Evolutionary conservation across 2,329 filamentous ascomycete species (phyloP).

Genomic region (Didymella exigua): DNA sequence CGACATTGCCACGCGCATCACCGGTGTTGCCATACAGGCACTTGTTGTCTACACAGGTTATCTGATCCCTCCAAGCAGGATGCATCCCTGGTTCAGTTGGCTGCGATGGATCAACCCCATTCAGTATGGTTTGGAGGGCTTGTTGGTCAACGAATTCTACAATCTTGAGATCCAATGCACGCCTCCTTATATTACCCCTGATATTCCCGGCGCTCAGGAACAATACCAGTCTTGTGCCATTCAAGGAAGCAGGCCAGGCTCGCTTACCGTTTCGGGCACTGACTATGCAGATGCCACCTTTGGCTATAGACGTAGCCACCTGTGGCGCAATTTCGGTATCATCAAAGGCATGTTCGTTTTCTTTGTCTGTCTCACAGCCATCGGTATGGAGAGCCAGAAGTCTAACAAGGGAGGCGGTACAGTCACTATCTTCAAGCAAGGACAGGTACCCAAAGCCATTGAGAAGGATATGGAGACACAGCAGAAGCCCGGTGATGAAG

Average conservation of each 20-base stretch:
- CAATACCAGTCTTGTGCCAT: slow-evolving; percentile 66
- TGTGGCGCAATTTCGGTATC: slow-evolving; percentile 66
- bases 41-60: slow-evolving; percentile 50
- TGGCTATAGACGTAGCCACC: slow-evolving; percentile 60
- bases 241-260: slow-evolving; percentile 61
- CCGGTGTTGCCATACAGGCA: slow-evolving; percentile 50
- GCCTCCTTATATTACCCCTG: slow-evolving; percentile 62
- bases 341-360: slow-evolving; percentile 58
- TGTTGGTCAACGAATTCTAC: slow-evolving; percentile 75
- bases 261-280: slow-evolving; percentile 58
- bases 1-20: slow-evolving; percentile 48
- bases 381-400: slow-evolving; percentile 58
- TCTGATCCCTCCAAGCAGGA: slow-evolving; percentile 47
- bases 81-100: slow-evolving; percentile 51
- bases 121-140: slow-evolving; percentile 70
- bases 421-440: slow-evolving; percentile 67
- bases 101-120: slow-evolving; percentile 60
- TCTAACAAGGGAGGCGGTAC: slow-evolving; percentile 65
- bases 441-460: slow-evolving; percentile 65
- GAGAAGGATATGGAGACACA: slow-evolving; percentile 63
- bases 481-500: slow-evolving; percentile 57
- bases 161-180: slow-evolving; percentile 61
- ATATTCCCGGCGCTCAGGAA: slow-evolving; percentile 51
- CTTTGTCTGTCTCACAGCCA: slow-evolving; percentile 54
- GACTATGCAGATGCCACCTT: slow-evolving; percentile 63